Percentiles rank a stretch among this genome's conserved stretches.
Conservation (phyloP, 371 early-diverging fungal genomes). For the Rozella allomycis region DNA sequence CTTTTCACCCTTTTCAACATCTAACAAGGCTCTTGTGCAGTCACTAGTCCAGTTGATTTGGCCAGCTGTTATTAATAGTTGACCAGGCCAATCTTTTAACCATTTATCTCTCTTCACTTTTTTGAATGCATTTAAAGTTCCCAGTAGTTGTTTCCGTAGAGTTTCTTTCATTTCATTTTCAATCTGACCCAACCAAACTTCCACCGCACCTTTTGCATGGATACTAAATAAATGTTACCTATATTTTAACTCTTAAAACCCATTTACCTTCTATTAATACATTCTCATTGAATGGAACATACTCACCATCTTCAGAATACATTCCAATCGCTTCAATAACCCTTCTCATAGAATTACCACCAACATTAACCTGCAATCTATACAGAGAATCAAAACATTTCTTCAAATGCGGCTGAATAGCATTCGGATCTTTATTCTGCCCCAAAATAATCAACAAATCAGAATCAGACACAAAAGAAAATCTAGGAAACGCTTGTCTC, state of each 20-base stretch:
- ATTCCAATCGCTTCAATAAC: conserved; percentile 27
- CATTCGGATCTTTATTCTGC: conserved; percentile 24
- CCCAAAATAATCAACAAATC: conserved; percentile 30
- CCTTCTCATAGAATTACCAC: conserved; percentile 16
- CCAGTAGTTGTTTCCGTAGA: conserved; percentile 14
- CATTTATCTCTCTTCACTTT: conserved; percentile 30
- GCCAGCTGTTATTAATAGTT: conserved; percentile 22
- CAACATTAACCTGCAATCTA: conserved; percentile 17
- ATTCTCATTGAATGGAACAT: conserved; percentile 18
- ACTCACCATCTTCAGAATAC: conserved; percentile 33
- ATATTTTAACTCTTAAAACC: too few species aligned
- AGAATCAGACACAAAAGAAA: conserved; percentile 31
- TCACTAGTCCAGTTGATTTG: conserved; percentile 29
- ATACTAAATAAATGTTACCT: too few species aligned
- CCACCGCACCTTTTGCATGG: too few species aligned
- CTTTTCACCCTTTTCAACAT: conserved; percentile 25
- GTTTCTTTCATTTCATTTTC: conserved; percentile 22
- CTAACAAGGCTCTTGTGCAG: conserved; percentile 19
- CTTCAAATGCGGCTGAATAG: conserved; percentile 30
- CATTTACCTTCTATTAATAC: conserved; percentile 25
- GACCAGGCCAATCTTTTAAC: conserved; percentile 33
- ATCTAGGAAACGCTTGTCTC: conserved; percentile 27
- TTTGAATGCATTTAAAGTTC: conserved; percentile 15
- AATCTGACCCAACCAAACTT: conserved; percentile 24
- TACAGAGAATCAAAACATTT: conserved; percentile 30